Base-by-base conservation (phyloP, 345 rosid species). In the Linum lewisii region DNA sequence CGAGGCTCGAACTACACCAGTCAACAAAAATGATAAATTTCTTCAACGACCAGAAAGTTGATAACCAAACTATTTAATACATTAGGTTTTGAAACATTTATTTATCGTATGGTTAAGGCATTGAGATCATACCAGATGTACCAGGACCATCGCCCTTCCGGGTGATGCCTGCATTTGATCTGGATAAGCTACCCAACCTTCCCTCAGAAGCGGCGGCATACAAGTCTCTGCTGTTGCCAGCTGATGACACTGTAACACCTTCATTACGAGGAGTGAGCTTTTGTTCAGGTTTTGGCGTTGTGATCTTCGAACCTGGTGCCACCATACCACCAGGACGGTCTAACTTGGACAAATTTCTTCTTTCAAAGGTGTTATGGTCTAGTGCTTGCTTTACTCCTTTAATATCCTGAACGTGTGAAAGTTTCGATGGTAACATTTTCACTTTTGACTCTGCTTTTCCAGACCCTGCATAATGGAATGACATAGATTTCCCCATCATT, bases 401-500 rank as follows among this genome's bases (percentile, higher is more conserved):
- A 42, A 66, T 26, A 52, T 84, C 94, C 45, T 78, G 90, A 62
- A 26, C 63, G 69, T 63, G 80, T 72, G 82, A 57, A 57, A 66
- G 61, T 69, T 77, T 84, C 29, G 94, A 68, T 6, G 85, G 56
- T 63, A 68, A 68, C 73, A 68, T 57, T 77, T 78, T 85, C 67
- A 77, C 74, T 69, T 79, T 85, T 29, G 88, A 74, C 64, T 82
- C 95, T 24, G 62, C 65, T 58, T 71, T 77, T 20, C 82, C 82
- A 34, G 74, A 47, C 60, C 69, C 82, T 64, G 77, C 53, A 19
- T 73, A 72, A 75, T 81, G 85, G 67, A 86, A 87, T 67, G 96
- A 83, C 78, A 77, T 73, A 0, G 91, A 82, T 73, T 84, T 94
- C 72, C 81, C 74, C 61, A 87, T 67, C 65, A 70, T 63, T 76